These are phyloP conservation scores for Phytophthora pistaciae DNA, from an alignment of 352 stramenopile species.

Conservation along the genomic window DNA sequence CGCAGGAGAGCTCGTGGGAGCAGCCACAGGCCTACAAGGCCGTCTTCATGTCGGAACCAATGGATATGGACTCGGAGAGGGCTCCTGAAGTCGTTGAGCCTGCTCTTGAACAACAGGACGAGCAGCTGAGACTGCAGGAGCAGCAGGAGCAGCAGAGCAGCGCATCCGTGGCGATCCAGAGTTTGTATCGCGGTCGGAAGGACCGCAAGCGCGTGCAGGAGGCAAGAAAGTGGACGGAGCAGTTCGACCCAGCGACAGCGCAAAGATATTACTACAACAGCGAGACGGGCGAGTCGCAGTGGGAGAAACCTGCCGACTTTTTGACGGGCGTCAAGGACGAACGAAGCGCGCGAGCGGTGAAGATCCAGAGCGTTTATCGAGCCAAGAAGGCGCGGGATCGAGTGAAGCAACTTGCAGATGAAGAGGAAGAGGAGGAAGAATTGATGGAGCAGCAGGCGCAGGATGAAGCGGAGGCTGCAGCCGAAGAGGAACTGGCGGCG, in stretches of 20 bases:
- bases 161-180: conserved; percentile 43
- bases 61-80: conserved; percentile 15
- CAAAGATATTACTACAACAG: conserved; percentile 67
- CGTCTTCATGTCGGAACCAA: conserved; percentile 28
- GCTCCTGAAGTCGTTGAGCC: background rate
- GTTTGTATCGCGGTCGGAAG: conserved; percentile 38
- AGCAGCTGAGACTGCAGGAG: background rate
- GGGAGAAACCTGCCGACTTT: conserved; percentile 53
- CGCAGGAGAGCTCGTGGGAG: conserved; percentile 44
- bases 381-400: conserved; percentile 50
- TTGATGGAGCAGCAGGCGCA: conserved; percentile 17
- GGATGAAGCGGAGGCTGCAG: conserved; percentile 15
- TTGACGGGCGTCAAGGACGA: conserved; percentile 38
- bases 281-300: conserved; percentile 45
- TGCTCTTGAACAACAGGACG: background rate
- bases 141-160: conserved; percentile 9
- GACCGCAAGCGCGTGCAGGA: conserved; percentile 31
- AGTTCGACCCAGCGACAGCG: conserved; percentile 49
- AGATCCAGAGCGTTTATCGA: conserved; percentile 66
- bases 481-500: conserved; percentile 7
- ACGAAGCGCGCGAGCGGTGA: conserved; percentile 46
- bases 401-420: conserved; percentile 37
- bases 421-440: conserved; percentile 38
- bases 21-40: conserved; percentile 34
- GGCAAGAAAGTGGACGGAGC: conserved; percentile 52